Evolutionary conservation across 495 filamentous ascomycete species (phyloP).

Genomic region (Penicillium manginii): DNA sequence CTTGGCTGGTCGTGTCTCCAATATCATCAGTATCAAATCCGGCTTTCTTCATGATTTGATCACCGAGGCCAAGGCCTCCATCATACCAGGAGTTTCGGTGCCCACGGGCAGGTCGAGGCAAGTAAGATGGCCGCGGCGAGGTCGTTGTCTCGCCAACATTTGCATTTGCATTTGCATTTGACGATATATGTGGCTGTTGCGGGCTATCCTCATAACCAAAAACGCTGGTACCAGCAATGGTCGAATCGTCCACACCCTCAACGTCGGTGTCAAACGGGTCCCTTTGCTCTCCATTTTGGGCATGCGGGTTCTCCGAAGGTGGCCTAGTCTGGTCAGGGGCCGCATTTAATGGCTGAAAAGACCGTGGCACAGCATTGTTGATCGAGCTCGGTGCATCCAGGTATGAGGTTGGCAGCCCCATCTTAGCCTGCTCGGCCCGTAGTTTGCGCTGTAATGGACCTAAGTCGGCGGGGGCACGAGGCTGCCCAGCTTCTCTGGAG

Average conservation of each 20-base stretch:
- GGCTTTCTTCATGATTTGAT: constrained; percentile 40
- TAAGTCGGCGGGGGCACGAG: constrained; percentile 32
- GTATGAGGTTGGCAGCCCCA: constrained; percentile 35
- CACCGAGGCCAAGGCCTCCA: constrained; percentile 36
- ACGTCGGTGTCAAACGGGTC: constrained; percentile 53
- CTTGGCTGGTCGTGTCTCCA: constrained; percentile 37
- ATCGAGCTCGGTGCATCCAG: constrained; percentile 26
- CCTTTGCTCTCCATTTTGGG: constrained; percentile 27
- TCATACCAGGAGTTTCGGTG: constrained; percentile 43
- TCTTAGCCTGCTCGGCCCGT: constrained; percentile 42
- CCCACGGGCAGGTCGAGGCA: constrained; percentile 31
- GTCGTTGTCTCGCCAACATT: constrained; percentile 24
- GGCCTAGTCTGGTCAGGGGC: constrained; percentile 19
- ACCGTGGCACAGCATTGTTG: constrained; percentile 15
- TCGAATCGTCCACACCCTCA: constrained; percentile 52
- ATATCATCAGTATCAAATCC: constrained; percentile 43
- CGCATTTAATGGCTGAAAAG: constrained; percentile 24
- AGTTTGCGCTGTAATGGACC: constrained; percentile 35
- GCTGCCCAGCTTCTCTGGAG: constrained; percentile 43
- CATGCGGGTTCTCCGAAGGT: constrained; percentile 12
- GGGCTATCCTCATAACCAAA: constrained; percentile 39
- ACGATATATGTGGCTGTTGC: constrained; percentile 25
- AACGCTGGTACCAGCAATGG: constrained; percentile 47
- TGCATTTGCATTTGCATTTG: constrained; percentile 23
- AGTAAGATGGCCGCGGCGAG: constrained; percentile 29